phyloP scores from a whole-genome alignment of 2,329 filamentous ascomycete genomes.

The Talaromyces sp. region DNA sequence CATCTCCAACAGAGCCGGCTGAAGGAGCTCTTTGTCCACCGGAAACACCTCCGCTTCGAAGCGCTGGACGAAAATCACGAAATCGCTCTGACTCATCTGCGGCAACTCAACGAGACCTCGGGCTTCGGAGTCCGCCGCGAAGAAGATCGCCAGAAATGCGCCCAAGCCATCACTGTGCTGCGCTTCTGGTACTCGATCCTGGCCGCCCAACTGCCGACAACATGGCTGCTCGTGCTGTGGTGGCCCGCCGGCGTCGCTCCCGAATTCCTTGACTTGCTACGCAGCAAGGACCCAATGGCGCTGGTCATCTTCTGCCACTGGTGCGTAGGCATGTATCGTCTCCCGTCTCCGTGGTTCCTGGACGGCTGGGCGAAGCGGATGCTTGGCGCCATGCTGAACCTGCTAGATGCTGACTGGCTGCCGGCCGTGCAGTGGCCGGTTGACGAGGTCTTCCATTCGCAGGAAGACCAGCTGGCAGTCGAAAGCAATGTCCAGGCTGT shows the following conservation, averaged over 20 bases:
- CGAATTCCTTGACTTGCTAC: constrained; percentile 5
- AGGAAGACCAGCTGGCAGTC: background rate
- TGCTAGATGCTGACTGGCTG: constrained; percentile 7
- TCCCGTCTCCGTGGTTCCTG: constrained; percentile 6
- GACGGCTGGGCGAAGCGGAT: constrained; percentile 10
- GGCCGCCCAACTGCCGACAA: constrained; percentile 9
- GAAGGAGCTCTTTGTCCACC: constrained; percentile 8
- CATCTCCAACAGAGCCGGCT: constrained; percentile 5
- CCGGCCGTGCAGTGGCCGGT: constrained; percentile 8
- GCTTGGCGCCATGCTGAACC: constrained; percentile 7
- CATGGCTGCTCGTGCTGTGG: constrained; percentile 10
- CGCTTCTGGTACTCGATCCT: constrained; percentile 11
- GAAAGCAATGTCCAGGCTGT: background rate
- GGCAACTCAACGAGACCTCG: constrained; percentile 1
- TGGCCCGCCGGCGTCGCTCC: constrained; percentile 9
- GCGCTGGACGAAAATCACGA: constrained; percentile 6
- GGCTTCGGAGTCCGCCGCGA: background rate
- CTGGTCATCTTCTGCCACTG: constrained; percentile 9
- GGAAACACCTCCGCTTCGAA: constrained; percentile 8
- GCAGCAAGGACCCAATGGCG: constrained; percentile 7
- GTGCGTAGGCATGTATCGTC: constrained; percentile 9
- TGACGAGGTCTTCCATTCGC: constrained; percentile 1
- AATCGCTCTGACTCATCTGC: background rate
- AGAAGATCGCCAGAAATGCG: constrained; percentile 5
- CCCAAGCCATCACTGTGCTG: constrained; percentile 10